These are phyloP conservation scores for Clarireedia homoeocarpa DNA, from an alignment of 2,329 filamentous ascomycete species.

Conservation along the genomic window DNA sequence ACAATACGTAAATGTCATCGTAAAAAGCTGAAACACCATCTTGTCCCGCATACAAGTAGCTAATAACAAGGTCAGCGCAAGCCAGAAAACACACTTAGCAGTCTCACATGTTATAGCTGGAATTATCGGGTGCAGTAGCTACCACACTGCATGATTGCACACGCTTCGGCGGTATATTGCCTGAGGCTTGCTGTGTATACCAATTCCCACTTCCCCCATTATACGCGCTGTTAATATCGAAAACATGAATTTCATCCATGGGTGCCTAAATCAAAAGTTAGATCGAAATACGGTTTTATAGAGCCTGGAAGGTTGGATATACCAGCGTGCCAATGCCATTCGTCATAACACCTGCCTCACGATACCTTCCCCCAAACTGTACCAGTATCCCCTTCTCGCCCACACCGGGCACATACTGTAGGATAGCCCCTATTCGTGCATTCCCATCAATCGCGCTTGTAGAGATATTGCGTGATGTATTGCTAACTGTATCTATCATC, in stretches of 20 bases:
- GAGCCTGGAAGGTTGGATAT: neutral
- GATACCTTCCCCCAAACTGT: conserved; percentile 30
- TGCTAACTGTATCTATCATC: conserved; percentile 31
- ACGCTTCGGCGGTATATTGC: conserved; percentile 34
- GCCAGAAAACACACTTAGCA: neutral
- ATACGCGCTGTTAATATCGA: conserved; percentile 33
- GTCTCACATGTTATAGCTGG: conserved; percentile 36
- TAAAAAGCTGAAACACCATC: conserved; percentile 28
- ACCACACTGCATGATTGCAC: conserved; percentile 38
- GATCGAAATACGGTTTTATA: neutral
- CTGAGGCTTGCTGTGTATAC: conserved; percentile 36
- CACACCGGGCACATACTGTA: conserved; percentile 32
- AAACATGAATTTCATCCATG: conserved; percentile 33
- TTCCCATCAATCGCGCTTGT: conserved; percentile 27
- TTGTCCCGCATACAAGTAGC: conserved; percentile 41
- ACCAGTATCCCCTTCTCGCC: conserved; percentile 33
- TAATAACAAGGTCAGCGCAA: conserved; percentile 8
- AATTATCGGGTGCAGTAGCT: conserved; percentile 36
- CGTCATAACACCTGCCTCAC: neutral
- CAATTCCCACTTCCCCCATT: conserved; percentile 27
- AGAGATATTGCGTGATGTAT: conserved; percentile 32
- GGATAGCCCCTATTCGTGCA: conserved; percentile 31
- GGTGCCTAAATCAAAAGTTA: conserved; percentile 1
- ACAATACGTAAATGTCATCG: conserved; percentile 40
- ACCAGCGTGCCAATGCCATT: conserved; percentile 2